Base-by-base conservation (phyloP, 108 stramenopile species). In the Fistulifera solaris region DNA sequence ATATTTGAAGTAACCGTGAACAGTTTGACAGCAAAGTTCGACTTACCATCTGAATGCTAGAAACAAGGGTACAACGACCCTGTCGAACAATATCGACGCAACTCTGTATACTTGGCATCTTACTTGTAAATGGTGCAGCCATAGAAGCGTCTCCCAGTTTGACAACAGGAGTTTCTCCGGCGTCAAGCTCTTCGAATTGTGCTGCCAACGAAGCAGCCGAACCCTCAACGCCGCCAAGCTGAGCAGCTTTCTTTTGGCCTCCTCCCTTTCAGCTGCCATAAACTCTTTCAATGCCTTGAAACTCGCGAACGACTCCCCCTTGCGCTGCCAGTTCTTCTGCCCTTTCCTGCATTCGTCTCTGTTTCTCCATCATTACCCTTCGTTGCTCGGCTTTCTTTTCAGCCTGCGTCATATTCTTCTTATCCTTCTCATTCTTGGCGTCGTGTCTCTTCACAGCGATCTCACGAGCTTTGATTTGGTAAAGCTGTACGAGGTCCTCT, bases 21-120 rank as follows among this genome's bases (percentile, higher is more conserved):
- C 28, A 14, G 24, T 25, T 57, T 62, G 27, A 63, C 56, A 45
- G 48, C 27, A 13, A 27, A 14, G 39, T n/a, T 25, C 11, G 48
- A 58, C 77, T 26, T 66, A 78, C 77, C 88, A 89, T 90, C 75
- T 91, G 87, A 52, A 94, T 80, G 28, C 77, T 86, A 12, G 90
- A 90, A 0, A 94, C 83, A 15, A 94, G 73, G 1, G 92, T 94
- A 61, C 92, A 96, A 1, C 92, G 71, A 21, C 94, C 92, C 61
- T 98, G 96, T 18, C 96, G 82, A 52, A 98, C 88, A 47, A 98
- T 94, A 69, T 98, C 96, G 0, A 96, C 93, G 52, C 89, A 91
- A 65, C 87, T 94, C 41, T 78, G 79, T 60, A 98, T 96, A 48
- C 89, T 93, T 10, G 96, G 96, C 85, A 96, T 89, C 63, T 94